A percentile compares a stretch with the other conserved stretches of the same genome.
phyloP scores from a whole-genome alignment of 495 filamentous ascomycete species.

The Penicillium cataractarum region DNA sequence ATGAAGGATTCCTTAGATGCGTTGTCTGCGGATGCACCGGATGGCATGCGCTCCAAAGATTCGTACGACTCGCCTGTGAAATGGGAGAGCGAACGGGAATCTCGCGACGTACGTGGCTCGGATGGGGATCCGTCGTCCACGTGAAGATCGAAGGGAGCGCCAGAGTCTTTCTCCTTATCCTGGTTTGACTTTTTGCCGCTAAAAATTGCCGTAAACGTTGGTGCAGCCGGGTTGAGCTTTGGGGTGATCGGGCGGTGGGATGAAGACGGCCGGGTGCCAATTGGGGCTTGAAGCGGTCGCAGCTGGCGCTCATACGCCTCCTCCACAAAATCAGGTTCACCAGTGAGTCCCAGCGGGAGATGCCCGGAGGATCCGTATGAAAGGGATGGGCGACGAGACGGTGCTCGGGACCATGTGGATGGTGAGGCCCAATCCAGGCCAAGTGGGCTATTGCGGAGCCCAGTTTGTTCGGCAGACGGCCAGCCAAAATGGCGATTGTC shows the following conservation, averaged over 20 bases:
- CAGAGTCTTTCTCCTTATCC: conserved; percentile 37
- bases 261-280: conserved; percentile 57
- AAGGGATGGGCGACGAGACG: conserved; percentile 59
- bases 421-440: conserved; percentile 60
- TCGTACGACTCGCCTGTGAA: conserved; percentile 73
- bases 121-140: conserved; percentile 60
- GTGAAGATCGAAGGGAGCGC: conserved; percentile 42
- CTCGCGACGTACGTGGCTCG: conserved; percentile 64
- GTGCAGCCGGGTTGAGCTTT: conserved; percentile 64
- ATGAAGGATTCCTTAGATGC: conserved; percentile 65
- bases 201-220: conserved; percentile 60
- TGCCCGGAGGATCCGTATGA: conserved; percentile 60
- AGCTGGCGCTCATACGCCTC: conserved; percentile 47
- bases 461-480: conserved; percentile 55
- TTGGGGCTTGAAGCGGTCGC: conserved; percentile 55
- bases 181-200: conserved; percentile 46
- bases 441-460: conserved; percentile 57
- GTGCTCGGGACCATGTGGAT: conserved; percentile 58
- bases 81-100: conserved; percentile 62
- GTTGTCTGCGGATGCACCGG: conserved; percentile 67
- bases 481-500: conserved; percentile 73
- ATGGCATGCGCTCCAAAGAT: conserved; percentile 70
- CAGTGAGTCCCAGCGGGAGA: conserved; percentile 51
- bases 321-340: conserved; percentile 52
- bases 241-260: conserved; percentile 58